A percentile compares a stretch with the other conserved stretches of the same genome.
These are phyloP conservation scores for Kuraishia cidri DNA, from an alignment of 805 yeast genomes.

Conservation along the genomic window DNA sequence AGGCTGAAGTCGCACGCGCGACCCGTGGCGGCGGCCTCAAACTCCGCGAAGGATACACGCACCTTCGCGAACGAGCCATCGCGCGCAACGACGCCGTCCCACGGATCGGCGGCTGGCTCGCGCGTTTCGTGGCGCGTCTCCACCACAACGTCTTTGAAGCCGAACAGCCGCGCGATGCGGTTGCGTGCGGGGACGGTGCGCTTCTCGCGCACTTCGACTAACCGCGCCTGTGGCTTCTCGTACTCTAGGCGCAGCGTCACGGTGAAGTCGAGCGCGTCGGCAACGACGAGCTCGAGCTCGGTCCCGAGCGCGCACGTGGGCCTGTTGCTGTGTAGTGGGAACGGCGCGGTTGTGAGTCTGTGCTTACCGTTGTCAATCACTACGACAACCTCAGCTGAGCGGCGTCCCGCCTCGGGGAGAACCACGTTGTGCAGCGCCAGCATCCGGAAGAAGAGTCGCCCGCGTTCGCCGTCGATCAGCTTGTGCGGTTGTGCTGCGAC, in stretches of 20 bases:
- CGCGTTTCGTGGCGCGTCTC: conserved; percentile 44
- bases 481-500: background rate
- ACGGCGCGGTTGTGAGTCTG: conserved; percentile 50
- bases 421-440: conserved; percentile 33
- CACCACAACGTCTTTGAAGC: conserved; percentile 31
- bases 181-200: conserved; percentile 22
- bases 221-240: conserved; percentile 35
- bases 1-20: conserved; percentile 33
- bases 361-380: conserved; percentile 78
- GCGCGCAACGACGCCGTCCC: conserved; percentile 60
- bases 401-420: conserved; percentile 35
- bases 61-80: conserved; percentile 89
- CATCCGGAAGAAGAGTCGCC: conserved; percentile 45
- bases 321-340: conserved; percentile 22
- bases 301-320: conserved; percentile 51
- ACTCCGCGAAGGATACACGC: conserved; percentile 52
- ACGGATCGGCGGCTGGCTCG: conserved; percentile 39
- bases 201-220: conserved; percentile 54
- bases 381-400: conserved; percentile 39
- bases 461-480: conserved; percentile 24
- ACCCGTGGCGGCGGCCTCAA: conserved; percentile 48
- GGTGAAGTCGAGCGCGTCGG: conserved; percentile 50
- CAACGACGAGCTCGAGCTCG: conserved; percentile 73
- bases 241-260: conserved; percentile 67
- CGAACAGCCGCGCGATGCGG: conserved; percentile 19